Conservation (phyloP, 768 basidiomycete genomes). For the Kondoa malvinella region DNA sequence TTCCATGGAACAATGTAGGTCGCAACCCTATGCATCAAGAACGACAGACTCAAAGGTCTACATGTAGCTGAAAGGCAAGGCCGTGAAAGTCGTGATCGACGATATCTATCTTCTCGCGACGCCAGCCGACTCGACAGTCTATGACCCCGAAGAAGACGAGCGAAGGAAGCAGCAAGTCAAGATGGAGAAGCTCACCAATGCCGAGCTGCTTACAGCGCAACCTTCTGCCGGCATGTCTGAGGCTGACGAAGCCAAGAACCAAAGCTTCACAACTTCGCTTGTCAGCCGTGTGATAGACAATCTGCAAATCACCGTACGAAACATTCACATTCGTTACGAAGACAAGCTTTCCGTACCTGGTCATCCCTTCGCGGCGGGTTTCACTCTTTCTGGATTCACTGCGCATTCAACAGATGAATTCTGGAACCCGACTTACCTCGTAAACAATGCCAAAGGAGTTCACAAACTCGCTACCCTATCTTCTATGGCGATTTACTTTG, state of each 20-base stretch:
- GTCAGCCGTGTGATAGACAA: conserved; percentile 86
- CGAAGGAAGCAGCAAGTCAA: conserved; percentile 65
- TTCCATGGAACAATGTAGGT: conserved; percentile 48
- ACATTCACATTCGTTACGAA: conserved; percentile 91
- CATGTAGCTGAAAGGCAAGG: conserved; percentile 46
- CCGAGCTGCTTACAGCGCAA: conserved; percentile 46
- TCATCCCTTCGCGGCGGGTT: conserved; percentile 86
- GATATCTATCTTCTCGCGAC: conserved; percentile 88
- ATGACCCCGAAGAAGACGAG: conserved; percentile 72
- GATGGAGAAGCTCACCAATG: conserved; percentile 68
- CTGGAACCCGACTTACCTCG: conserved; percentile 84
- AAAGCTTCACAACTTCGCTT: conserved; percentile 65
- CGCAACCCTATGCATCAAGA: too few species aligned
- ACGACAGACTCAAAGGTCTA: too few species aligned
- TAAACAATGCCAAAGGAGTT: conserved; percentile 66
- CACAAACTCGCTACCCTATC: conserved; percentile 83
- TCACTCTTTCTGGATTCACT: conserved; percentile 72
- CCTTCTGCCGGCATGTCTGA: conserved; percentile 20
- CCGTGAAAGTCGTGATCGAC: conserved; percentile 77
- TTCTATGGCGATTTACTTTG: conserved; percentile 81
- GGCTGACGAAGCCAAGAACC: conserved; percentile 49
- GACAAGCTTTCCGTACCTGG: conserved; percentile 87
- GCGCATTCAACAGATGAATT: conserved; percentile 71
- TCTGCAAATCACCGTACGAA: conserved; percentile 57
- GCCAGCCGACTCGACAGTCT: conserved; percentile 41